These are phyloP conservation scores for Quercus aquifolioides DNA, from an alignment of 306 rosid genomes.

Conservation along the genomic window DNA sequence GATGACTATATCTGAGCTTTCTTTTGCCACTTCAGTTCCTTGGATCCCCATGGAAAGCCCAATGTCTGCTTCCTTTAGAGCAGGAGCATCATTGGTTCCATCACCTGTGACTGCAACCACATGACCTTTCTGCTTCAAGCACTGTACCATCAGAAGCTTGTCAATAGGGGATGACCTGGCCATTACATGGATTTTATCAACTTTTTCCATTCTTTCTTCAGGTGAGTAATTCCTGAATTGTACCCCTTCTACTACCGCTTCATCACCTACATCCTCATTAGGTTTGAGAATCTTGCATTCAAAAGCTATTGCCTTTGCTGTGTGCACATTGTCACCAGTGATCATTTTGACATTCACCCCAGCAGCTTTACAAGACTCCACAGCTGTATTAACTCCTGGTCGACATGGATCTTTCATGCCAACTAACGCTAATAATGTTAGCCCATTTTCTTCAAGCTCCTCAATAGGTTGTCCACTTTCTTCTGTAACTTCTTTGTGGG, in stretches of 20 bases:
- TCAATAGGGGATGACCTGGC: slow-evolving; percentile 28
- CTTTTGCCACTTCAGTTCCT: slow-evolving; percentile 31
- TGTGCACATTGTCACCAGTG: slow-evolving; percentile 25
- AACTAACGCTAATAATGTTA: slow-evolving; percentile 11
- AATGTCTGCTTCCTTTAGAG: slow-evolving; percentile 26
- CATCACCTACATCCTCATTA: background rate
- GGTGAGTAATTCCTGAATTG: slow-evolving; percentile 24
- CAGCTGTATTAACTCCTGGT: slow-evolving; percentile 13
- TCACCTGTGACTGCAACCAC: slow-evolving; percentile 33
- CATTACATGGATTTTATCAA: slow-evolving; percentile 20
- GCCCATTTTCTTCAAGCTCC: slow-evolving; percentile 14
- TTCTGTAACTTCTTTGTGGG: background rate
- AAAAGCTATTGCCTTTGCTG: slow-evolving; percentile 26
- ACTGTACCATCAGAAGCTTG: slow-evolving; percentile 26
- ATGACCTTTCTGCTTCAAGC: slow-evolving; percentile 23
- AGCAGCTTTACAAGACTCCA: slow-evolving; percentile 24
- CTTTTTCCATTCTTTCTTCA: slow-evolving; percentile 14
- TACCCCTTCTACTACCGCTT: slow-evolving; percentile 5
- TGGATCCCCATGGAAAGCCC: slow-evolving; percentile 34
- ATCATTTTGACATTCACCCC: slow-evolving; percentile 26
- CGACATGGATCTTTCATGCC: slow-evolving; percentile 29
- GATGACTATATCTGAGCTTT: slow-evolving; percentile 26
- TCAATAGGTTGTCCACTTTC: background rate
- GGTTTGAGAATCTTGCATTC: slow-evolving; percentile 16
- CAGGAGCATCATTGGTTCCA: slow-evolving; percentile 31